phyloP scores from a whole-genome alignment of 441 rosid genomes.

The Mallotus repandus region DNA sequence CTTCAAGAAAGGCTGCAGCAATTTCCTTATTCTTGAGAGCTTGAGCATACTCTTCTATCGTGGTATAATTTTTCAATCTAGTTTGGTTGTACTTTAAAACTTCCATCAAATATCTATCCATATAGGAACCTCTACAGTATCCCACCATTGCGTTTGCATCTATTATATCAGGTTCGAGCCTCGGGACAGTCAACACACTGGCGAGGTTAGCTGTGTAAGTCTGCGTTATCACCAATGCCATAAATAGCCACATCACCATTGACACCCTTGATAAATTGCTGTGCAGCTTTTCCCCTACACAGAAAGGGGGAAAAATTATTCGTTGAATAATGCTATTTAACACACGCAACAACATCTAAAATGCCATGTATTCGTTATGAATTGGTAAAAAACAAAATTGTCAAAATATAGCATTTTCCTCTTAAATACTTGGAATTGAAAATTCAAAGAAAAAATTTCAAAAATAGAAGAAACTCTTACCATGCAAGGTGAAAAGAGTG shows the following conservation, averaged over 20 bases:
- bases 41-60: conserved; percentile 20
- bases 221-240: conserved; percentile 35
- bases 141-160: conserved; percentile 28
- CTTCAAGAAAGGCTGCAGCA: conserved; percentile 29
- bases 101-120: conserved; percentile 20
- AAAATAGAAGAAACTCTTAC: neutral
- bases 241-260: conserved; percentile 35
- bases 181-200: conserved; percentile 30
- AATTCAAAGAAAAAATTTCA: neutral
- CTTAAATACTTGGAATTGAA: neutral
- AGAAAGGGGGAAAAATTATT: too few relatives aligned
- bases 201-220: conserved; percentile 37
- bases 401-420: neutral
- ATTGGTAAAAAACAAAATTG: too few relatives aligned
- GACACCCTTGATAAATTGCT: conserved; percentile 38
- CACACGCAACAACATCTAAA: too few relatives aligned
- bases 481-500: conserved; percentile 29
- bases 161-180: conserved; percentile 5
- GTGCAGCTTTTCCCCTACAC: conserved; percentile 24
- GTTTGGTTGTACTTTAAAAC: conserved; percentile 15
- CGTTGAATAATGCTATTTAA: too few relatives aligned
- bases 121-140: conserved; percentile 13
- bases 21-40: conserved; percentile 23
- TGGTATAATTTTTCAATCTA: conserved; percentile 13
- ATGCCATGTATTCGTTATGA: too few relatives aligned